Conservation (phyloP, 352 stramenopile genomes). For the Globisporangium abappressorium region DNA sequence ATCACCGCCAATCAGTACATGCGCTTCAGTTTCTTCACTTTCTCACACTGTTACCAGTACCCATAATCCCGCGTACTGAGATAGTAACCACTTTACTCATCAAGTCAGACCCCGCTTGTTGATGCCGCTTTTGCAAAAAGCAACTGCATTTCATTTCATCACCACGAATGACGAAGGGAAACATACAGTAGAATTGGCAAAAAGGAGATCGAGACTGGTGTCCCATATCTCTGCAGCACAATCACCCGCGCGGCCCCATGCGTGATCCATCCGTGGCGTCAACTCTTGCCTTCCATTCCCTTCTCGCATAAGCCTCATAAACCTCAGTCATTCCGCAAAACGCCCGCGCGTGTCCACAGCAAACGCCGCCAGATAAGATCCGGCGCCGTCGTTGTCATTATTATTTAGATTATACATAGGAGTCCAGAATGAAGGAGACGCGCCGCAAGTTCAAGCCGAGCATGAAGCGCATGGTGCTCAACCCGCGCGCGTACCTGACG, state of each 20-base stretch:
- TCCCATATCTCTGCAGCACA: neutral
- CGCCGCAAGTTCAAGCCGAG: constrained; percentile 1
- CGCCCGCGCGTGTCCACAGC: neutral
- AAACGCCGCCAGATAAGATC: neutral
- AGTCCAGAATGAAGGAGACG: neutral
- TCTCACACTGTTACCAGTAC: neutral
- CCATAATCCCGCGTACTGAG: neutral
- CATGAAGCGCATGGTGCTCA: constrained; percentile 74
- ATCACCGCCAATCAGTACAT: neutral
- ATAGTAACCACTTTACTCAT: neutral
- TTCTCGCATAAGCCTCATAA: neutral
- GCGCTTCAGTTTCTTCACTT: neutral
- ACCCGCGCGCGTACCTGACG: constrained; percentile 69
- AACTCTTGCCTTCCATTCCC: neutral
- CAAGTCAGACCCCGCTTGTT: neutral
- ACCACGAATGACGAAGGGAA: neutral
- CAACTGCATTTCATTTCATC: neutral
- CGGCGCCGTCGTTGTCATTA: neutral
- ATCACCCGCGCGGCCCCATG: neutral
- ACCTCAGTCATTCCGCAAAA: neutral
- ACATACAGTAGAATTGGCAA: neutral
- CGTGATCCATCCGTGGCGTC: neutral
- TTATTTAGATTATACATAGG: neutral
- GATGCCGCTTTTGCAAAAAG: neutral
- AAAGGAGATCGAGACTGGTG: neutral